phyloP scores from a whole-genome alignment of 2,329 filamentous ascomycete genomes.

The Lachnum nothofagi region DNA sequence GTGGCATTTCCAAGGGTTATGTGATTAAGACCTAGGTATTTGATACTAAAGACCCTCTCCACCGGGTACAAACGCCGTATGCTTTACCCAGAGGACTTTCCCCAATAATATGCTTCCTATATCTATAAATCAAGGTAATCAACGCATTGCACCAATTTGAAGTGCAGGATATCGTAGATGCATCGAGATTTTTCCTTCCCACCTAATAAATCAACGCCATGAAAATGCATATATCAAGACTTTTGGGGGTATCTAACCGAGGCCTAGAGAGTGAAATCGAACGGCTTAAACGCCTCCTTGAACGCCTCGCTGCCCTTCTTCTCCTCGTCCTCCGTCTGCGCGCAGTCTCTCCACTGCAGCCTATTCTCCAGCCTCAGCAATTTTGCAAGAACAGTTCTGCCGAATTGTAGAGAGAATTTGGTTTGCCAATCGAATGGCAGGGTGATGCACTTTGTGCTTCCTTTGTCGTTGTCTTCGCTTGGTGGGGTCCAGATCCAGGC shows the following conservation, averaged over 20 bases:
- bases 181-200: neutral
- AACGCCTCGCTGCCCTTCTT: slow-evolving; percentile 71
- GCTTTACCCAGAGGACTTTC: too few relatives aligned
- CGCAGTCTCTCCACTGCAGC: slow-evolving; percentile 79
- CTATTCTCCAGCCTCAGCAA: slow-evolving; percentile 73
- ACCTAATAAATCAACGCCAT: neutral
- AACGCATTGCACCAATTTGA: too few relatives aligned
- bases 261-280: slow-evolving; percentile 60
- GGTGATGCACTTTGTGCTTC: slow-evolving; percentile 60
- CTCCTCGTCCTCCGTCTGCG: slow-evolving; percentile 73
- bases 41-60: too few relatives aligned
- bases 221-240: neutral
- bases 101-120: too few relatives aligned
- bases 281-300: slow-evolving; percentile 74
- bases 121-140: too few relatives aligned
- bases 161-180: neutral
- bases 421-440: slow-evolving; percentile 67
- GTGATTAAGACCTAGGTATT: too few relatives aligned
- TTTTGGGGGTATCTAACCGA: neutral
- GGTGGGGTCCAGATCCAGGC: slow-evolving; percentile 67
- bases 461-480: slow-evolving; percentile 40
- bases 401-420: slow-evolving; percentile 87
- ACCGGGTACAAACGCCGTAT: too few relatives aligned
- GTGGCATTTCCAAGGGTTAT: too few relatives aligned
- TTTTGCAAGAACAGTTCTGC: slow-evolving; percentile 80